Base-by-base conservation (phyloP, 2,329 filamentous ascomycete species). In the Thielaviopsis musarum region DNA sequence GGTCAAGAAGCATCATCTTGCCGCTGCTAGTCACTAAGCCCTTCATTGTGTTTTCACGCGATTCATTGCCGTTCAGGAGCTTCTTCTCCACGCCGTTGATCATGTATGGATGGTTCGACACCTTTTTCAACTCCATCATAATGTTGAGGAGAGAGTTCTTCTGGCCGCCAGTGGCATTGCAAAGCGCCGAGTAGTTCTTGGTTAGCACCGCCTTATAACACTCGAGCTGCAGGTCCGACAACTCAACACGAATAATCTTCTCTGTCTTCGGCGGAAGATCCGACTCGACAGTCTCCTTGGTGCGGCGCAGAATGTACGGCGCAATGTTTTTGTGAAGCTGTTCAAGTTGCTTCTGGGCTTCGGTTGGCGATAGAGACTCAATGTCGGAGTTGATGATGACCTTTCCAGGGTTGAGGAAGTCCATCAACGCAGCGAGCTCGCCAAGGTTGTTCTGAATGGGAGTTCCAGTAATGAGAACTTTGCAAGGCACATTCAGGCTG, bases 51-150 rank as follows among this genome's bases (percentile, higher is more conserved):
- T 97, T 93, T 67, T 97, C 91, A 30, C 91, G 86, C 21, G 87
- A 84, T 58, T 81, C 80, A 66, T 85, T 90, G 15, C 88, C 89
- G 62, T 82, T 84, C 56, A 97, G 73, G 13, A 97, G 88, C 65
- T 87, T 88, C 61, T 95, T 88, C 69, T 98, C 93, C 2, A 90
- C 91, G 63, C 90, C 91, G 2, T 88, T 86, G 66, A 98, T 97
- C 85, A 98, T 94, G 73, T 96, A 95, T 0, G 93, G 91, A 68
- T 98, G 93, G 67, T 98, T 98, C 73, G 91, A 97, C 69, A 93
- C 90, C 72, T 98, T 98, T 76, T 98, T 98, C 67, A 98, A 72
- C 71, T 98, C 93, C 93, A 98, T 98, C 82, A 98, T 96, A 69
- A 98, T 93, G 71, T 98, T 98, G 64, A 98, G 75, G 15, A 98